Percentiles rank a stretch among this genome's conserved stretches.
Evolutionary conservation across 2,329 filamentous ascomycete species (phyloP).

Genomic region (Daldinia sp.): DNA sequence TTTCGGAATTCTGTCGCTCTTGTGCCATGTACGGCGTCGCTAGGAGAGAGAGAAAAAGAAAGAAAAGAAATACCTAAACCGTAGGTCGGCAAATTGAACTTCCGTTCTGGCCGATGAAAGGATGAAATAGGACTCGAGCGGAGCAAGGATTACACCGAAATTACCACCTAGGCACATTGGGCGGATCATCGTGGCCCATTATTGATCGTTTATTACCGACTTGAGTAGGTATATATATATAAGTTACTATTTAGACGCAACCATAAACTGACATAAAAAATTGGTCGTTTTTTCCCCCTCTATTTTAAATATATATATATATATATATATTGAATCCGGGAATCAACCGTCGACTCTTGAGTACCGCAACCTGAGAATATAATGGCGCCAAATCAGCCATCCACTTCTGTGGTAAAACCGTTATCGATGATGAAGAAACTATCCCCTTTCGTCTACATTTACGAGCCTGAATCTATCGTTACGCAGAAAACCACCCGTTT

Average conservation of each 20-base stretch:
- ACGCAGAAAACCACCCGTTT: conserved; percentile 7
- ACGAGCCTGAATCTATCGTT: conserved; percentile 37
- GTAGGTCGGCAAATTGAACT: not conserved
- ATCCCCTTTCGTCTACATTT: conserved; percentile 43
- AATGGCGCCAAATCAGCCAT: conserved; percentile 32
- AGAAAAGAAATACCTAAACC: no score
- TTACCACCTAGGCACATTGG: not conserved
- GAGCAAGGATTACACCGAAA: conserved; percentile 23
- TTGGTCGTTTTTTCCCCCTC: no score
- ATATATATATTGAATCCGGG: no score
- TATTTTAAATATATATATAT: no score
- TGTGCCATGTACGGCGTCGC: not conserved
- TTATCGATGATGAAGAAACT: conserved; percentile 42
- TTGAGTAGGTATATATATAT: no score
- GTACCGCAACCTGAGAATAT: not conserved
- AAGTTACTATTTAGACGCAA: not conserved
- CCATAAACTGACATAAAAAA: no score
- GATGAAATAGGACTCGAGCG: not conserved
- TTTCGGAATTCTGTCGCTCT: not conserved
- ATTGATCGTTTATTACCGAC: no score
- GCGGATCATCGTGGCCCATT: no score
- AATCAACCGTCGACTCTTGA: not conserved
- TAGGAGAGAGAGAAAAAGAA: no score
- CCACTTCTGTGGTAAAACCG: conserved; percentile 24
- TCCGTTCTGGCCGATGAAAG: conserved; percentile 14